A percentile compares a stretch with the other conserved stretches of the same genome.
These are phyloP conservation scores for Mesembryanthemum crystallinum DNA, from an alignment of 148 eudicot genomes.

Conservation along the genomic window DNA sequence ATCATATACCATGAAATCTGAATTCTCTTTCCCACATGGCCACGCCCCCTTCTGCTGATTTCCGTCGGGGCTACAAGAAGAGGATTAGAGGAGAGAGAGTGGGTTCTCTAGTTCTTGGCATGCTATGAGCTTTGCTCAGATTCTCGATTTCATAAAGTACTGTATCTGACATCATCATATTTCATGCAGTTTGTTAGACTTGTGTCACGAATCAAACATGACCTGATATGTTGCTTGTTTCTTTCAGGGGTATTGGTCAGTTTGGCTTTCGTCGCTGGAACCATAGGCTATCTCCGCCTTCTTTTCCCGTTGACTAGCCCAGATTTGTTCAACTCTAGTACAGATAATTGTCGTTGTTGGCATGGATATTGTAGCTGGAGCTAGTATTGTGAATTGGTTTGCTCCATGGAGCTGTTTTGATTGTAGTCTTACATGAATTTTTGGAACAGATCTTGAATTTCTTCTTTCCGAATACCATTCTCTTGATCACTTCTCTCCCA, in stretches of 20 bases:
- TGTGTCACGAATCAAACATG: neutral
- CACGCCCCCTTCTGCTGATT: too few relatives aligned
- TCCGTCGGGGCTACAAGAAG: too few relatives aligned
- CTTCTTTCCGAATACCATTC: neutral
- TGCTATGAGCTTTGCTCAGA: neutral
- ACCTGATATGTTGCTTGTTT: neutral
- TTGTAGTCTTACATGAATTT: neutral
- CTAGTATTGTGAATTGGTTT: constrained; percentile 20
- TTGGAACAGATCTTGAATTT: neutral
- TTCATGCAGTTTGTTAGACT: neutral
- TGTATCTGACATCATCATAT: neutral
- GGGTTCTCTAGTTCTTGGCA: neutral
- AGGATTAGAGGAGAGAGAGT: too few relatives aligned
- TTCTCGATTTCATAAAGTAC: neutral
- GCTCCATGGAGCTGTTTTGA: neutral
- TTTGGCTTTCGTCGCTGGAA: constrained; percentile 52
- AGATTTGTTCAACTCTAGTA: constrained; percentile 47
- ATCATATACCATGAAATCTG: too few relatives aligned
- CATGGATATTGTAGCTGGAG: constrained; percentile 65
- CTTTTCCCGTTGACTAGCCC: constrained; percentile 61
- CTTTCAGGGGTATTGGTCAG: constrained; percentile 53
- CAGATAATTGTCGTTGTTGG: constrained; percentile 74
- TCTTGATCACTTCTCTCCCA: neutral
- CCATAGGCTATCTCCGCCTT: constrained; percentile 52
- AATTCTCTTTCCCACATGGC: too few relatives aligned